Conservation (phyloP, 73 alveolate genomes). For the Paramecium biaurelia region DNA sequence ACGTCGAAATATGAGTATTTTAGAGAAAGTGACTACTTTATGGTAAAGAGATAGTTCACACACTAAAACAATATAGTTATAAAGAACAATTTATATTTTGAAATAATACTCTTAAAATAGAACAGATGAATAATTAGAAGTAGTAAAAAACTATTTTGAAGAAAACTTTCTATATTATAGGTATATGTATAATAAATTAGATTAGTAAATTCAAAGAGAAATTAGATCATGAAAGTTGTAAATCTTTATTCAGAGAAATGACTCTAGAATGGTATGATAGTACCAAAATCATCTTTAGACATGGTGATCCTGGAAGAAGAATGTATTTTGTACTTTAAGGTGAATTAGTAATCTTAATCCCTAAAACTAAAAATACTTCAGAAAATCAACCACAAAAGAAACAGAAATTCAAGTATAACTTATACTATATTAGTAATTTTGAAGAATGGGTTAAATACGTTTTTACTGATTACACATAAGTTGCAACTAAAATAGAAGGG, state of each 20-base stretch:
- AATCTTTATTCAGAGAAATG: not conserved
- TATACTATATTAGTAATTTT: not conserved
- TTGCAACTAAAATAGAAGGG: not conserved
- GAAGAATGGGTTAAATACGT: not conserved
- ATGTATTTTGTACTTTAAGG: constrained; percentile 38
- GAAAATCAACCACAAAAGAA: not conserved
- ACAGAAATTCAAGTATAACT: not conserved
- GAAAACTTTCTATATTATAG: not conserved
- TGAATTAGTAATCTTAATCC: not conserved
- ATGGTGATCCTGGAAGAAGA: constrained; percentile 34
- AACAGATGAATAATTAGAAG: not conserved
- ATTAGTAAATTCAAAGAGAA: not conserved
- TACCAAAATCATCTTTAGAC: not conserved
- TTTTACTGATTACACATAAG: not conserved
- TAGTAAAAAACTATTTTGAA: not conserved
- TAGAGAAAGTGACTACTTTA: not conserved
- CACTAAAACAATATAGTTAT: not conserved
- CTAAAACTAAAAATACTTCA: not conserved
- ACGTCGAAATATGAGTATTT: not conserved
- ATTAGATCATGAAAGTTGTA: not conserved
- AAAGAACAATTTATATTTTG: not conserved
- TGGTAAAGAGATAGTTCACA: constrained; percentile 3
- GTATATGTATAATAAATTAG: not conserved
- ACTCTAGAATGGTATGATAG: not conserved
- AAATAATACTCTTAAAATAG: not conserved